Percentiles rank a stretch among this genome's conserved stretches.
These are phyloP conservation scores for Yarrowia hollandica DNA, from an alignment of 805 yeast species.

Conservation along the genomic window DNA sequence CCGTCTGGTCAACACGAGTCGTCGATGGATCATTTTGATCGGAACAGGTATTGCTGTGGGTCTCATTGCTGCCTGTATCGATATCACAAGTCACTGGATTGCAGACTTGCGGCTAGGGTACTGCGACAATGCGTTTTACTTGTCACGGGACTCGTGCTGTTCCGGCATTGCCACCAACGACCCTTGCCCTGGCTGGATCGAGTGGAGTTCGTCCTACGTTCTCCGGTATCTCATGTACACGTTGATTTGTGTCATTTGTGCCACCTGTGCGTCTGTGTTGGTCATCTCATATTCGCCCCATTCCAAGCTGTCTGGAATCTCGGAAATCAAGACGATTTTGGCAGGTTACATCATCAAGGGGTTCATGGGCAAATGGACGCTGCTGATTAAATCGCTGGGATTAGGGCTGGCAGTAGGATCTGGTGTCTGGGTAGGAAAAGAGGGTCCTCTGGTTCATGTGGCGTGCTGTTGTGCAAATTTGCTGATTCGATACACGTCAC, in stretches of 20 bases:
- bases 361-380: slow-evolving; percentile 53
- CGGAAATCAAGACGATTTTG: slow-evolving; percentile 68
- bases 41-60: slow-evolving; percentile 75
- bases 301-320: slow-evolving; percentile 62
- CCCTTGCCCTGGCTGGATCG: slow-evolving; percentile 45
- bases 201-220: slow-evolving; percentile 43
- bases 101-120: slow-evolving; percentile 73
- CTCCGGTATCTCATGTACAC: slow-evolving; percentile 45
- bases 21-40: slow-evolving; percentile 68
- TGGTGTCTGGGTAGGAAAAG: slow-evolving; percentile 82
- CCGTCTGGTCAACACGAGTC: slow-evolving; percentile 39
- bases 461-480: slow-evolving; percentile 59
- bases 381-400: slow-evolving; percentile 59
- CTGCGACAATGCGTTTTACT: slow-evolving; percentile 63
- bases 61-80: slow-evolving; percentile 71
- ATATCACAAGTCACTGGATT: slow-evolving; percentile 78
- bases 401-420: slow-evolving; percentile 66
- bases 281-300: slow-evolving; percentile 42
- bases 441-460: slow-evolving; percentile 83
- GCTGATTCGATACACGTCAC: slow-evolving; percentile 41
- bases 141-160: slow-evolving; percentile 74
- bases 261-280: slow-evolving; percentile 44
- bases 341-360: slow-evolving; percentile 60
- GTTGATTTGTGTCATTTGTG: slow-evolving; percentile 45
- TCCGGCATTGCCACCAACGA: slow-evolving; percentile 51